Evolutionary conservation across 2,329 filamentous ascomycete genomes (phyloP).

Genomic region (Cladosporium colombiae): DNA sequence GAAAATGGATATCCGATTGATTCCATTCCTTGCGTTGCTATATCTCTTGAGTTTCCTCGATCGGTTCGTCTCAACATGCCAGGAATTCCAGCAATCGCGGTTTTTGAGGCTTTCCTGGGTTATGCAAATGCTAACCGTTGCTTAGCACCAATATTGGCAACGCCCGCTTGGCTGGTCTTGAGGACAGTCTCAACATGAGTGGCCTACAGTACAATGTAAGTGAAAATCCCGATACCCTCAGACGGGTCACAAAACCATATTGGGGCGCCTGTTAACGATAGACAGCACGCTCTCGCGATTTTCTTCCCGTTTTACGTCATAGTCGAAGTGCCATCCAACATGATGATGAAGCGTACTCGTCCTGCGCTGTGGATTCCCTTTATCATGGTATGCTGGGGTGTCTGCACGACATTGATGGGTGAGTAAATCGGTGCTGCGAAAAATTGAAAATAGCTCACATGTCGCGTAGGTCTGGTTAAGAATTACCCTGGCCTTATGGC

Average conservation of each 20-base stretch:
- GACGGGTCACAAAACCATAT: background rate
- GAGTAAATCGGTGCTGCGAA: conserved; percentile 25
- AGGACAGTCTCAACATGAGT: conserved; percentile 22
- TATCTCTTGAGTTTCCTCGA: conserved; percentile 73
- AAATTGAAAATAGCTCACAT: background rate
- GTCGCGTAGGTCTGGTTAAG: conserved; percentile 19
- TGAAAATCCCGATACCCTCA: background rate
- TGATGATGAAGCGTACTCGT: conserved; percentile 48
- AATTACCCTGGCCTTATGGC: conserved; percentile 30
- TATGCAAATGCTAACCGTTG: background rate
- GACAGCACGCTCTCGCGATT: conserved; percentile 55
- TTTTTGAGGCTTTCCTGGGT: background rate
- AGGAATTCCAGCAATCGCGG: background rate
- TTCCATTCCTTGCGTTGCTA: conserved; percentile 68
- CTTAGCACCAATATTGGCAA: conserved; percentile 19
- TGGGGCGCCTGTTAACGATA: conserved; percentile 37
- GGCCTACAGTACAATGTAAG: conserved; percentile 25
- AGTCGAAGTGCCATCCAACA: conserved; percentile 54
- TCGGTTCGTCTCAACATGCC: conserved; percentile 38
- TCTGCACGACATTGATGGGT: conserved; percentile 51
- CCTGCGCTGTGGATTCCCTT: conserved; percentile 47
- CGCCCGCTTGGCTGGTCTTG: conserved; percentile 25
- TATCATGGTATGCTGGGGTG: conserved; percentile 46
- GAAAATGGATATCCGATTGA: conserved; percentile 62
- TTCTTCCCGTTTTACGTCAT: conserved; percentile 56